Evolutionary conservation across 108 stramenopile species (phyloP).

Genomic region (Cyclostephanos invisitatus): DNA sequence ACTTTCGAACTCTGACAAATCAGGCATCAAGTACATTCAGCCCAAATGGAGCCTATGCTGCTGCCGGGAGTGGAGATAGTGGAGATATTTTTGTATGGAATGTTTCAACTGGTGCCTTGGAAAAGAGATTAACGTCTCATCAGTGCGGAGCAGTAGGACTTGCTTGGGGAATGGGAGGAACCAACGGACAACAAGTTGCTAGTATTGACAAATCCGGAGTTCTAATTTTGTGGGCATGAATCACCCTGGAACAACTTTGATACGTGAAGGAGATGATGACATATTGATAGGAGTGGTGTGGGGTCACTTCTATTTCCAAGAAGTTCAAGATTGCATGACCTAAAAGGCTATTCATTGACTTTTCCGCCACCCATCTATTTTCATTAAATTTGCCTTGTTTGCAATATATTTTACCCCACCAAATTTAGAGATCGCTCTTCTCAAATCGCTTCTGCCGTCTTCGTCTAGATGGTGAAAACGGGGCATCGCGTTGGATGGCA

Average conservation of each 20-base stretch:
- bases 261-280: neutral
- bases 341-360: neutral
- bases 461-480: conserved; percentile 31
- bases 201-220: conserved; percentile 72
- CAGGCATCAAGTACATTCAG: conserved; percentile 62
- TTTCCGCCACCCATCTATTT: neutral
- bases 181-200: conserved; percentile 77
- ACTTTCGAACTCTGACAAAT: conserved; percentile 51
- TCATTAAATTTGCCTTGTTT: neutral
- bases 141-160: conserved; percentile 64
- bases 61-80: conserved; percentile 59
- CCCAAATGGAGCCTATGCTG: conserved; percentile 73
- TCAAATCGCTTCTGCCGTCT: conserved; percentile 24
- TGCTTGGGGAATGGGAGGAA: conserved; percentile 75
- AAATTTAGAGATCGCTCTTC: conserved; percentile 29
- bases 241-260: neutral
- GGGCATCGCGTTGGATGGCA: conserved; percentile 24
- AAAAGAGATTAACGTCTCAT: conserved; percentile 55
- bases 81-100: conserved; percentile 81
- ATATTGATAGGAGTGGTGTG: neutral
- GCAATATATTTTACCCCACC: conserved; percentile 7
- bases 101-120: conserved; percentile 40
- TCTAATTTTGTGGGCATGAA: conserved; percentile 78
- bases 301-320: neutral
- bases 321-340: neutral